phyloP scores from a whole-genome alignment of 2,329 filamentous ascomycete genomes.

The Epicoccum nigrum region DNA sequence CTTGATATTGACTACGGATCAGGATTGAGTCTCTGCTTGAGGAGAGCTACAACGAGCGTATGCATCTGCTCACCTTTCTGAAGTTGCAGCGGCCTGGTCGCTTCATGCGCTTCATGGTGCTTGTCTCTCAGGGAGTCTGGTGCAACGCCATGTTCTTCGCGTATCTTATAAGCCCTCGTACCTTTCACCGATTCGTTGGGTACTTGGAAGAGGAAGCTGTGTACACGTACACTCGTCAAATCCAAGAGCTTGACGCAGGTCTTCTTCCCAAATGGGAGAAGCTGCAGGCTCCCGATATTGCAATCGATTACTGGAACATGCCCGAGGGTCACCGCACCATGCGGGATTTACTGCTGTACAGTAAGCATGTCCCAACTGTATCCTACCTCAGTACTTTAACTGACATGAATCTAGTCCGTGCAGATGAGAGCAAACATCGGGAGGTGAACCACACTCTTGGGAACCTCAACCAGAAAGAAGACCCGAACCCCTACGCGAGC shows the following conservation, averaged over 20 bases:
- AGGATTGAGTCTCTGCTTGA: slow-evolving; percentile 92
- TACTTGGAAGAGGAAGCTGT: slow-evolving; percentile 98
- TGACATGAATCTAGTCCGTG: slow-evolving; percentile 34
- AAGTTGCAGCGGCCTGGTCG: slow-evolving; percentile 84
- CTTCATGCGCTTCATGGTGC: slow-evolving; percentile 92
- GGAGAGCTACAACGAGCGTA: slow-evolving; percentile 90
- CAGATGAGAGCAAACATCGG: slow-evolving; percentile 64
- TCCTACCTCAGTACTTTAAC: background rate
- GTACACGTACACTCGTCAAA: slow-evolving; percentile 88
- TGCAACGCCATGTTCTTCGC: slow-evolving; percentile 92
- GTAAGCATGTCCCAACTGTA: slow-evolving; percentile 55
- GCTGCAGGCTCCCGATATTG: slow-evolving; percentile 84
- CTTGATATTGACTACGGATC: slow-evolving; percentile 13
- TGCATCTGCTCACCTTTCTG: slow-evolving; percentile 92
- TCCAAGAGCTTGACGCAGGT: slow-evolving; percentile 86
- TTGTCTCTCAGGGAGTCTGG: slow-evolving; percentile 91
- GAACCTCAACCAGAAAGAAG: slow-evolving; percentile 82
- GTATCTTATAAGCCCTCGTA: slow-evolving; percentile 85
- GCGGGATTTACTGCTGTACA: slow-evolving; percentile 85
- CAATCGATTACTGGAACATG: slow-evolving; percentile 92
- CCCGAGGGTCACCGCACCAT: slow-evolving; percentile 82
- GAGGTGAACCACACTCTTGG: slow-evolving; percentile 96
- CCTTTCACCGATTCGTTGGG: slow-evolving; percentile 93
- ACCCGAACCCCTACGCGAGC: slow-evolving; percentile 91
- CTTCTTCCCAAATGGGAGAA: slow-evolving; percentile 80